Base-by-base conservation (phyloP, 805 yeast species). In the Candida khao-thaluensis region DNA sequence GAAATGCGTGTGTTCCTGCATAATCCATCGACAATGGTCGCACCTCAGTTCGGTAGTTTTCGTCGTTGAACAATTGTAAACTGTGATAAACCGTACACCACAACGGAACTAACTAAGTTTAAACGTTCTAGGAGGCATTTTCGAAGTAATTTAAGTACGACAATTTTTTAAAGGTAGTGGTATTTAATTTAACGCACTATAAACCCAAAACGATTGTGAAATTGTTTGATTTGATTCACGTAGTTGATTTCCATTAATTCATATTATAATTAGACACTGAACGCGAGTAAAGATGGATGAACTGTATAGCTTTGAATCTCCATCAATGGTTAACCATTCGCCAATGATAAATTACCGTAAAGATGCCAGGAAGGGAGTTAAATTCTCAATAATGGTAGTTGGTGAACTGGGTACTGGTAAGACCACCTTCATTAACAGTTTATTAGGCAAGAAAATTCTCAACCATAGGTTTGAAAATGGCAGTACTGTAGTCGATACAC, bases 321-420 rank as follows among this genome's bases (percentile, higher is more conserved):
- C 62, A 20, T 49, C 62, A 12, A 49, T 47, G 47, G 43, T 45
- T 25, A 30, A 47, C 41, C 49, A 55, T 43, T 67, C 72, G 21
- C 73, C 74, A 41, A 65, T 69, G 65, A 67, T 69, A 52, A 67
- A 68, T 51, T 69, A 82, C 48, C 71, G 81, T 40, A 82, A 80
- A 56, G 90, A 84, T 51, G 76, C 79, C 47, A 81, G 77, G 53
- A 80, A 85, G 52, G 89, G 87, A 26, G 72, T 83, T 53, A 79
- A 82, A 47, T 84, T 84, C 65, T 79, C 89, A 27, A 66, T 85
- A 51, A 72, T 85, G 79, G 73, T 82, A 12, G 78, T 81, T 17
- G 95, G 95, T 14, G 76, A 77, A 33, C 73, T 80, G 45, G 91
- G 91, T 12, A 76, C 86, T 0, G 95, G 95, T 8, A 85, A 84